Base-by-base conservation (phyloP, 495 filamentous ascomycete genomes). In the Penicillium fimorum region DNA sequence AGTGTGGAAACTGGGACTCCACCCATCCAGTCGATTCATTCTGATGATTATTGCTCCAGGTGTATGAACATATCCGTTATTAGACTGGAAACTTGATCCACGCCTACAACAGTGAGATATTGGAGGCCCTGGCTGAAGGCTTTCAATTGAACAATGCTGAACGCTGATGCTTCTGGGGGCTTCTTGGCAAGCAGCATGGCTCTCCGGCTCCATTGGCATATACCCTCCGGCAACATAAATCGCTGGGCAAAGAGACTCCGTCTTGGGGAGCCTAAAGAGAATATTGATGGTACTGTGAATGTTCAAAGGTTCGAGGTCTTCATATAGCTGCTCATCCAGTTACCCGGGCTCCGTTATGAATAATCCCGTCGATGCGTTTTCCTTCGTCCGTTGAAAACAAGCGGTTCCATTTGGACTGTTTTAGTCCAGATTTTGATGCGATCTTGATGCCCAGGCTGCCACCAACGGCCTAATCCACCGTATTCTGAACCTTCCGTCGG, bases 261-360 rank as follows among this genome's bases (percentile, higher is more conserved):
- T 60, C 12, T 45, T 46, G 0, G 52, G 44, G 2, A 56, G n/a
- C 20, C 13, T 64, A 10, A 27, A 29, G 1, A 73, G 55, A 11
- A 73, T 54, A 6, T 58, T 45, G 5, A 56, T 27, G 0, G 71
- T 73, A 4, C 65, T 67, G 25, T 54, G 24, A 1, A 72, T 60
- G 53, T 75, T 75, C 12, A 53, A 50, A 1, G 53, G 33, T 52
- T 65, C 58, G 2, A 75, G 53, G 10, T 45, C 47, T 24, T 37
- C 38, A 32, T 57, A 70, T 57, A 70, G 18, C 29, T 38, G 10
- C 56, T 57, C 18, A 59, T 44, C 66, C 64, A 75, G 41, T 71
- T 53, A 74, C 70, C 17, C 35, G 5, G 13, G 71, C 70, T 10
- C 65, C 71, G 35, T 70, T 71, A 50, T 74, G 71, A 30, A 74